phyloP scores from a whole-genome alignment of 495 filamentous ascomycete species.

The Saxophila tyrrhenica region DNA sequence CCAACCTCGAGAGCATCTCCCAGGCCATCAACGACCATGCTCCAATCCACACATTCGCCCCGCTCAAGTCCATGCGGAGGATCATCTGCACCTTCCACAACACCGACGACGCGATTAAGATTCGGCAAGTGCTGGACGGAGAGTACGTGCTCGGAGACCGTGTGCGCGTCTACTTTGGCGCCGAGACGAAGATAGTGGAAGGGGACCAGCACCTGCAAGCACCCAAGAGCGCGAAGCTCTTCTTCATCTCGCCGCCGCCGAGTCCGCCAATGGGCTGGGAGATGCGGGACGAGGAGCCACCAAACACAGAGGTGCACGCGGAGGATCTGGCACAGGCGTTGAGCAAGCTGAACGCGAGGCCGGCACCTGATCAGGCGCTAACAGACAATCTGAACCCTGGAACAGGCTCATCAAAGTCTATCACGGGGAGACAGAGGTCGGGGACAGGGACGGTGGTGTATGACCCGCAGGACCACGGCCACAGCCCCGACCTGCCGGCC shows the following conservation, averaged over 20 bases:
- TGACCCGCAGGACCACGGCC: constrained; percentile 61
- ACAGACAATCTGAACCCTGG: constrained; percentile 26
- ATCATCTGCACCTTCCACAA: constrained; percentile 81
- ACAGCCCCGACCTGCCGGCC: constrained; percentile 67
- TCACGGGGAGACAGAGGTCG: constrained; percentile 38
- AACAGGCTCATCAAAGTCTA: constrained; percentile 33
- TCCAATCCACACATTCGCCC: constrained; percentile 75
- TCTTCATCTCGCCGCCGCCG: constrained; percentile 94
- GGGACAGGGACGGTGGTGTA: constrained; percentile 61
- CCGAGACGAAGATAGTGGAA: constrained; percentile 53
- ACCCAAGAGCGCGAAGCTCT: constrained; percentile 78
- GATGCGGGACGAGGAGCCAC: constrained; percentile 75
- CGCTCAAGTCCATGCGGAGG: constrained; percentile 82
- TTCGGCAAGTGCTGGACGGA: constrained; percentile 62
- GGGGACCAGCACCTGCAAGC: constrained; percentile 59
- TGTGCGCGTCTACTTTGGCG: constrained; percentile 80
- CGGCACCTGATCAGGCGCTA: constrained; percentile 19
- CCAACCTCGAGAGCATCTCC: constrained; percentile 66
- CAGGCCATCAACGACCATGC: constrained; percentile 55
- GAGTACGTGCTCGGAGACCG: constrained; percentile 56
- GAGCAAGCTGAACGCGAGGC: constrained; percentile 47
- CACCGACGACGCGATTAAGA: constrained; percentile 57
- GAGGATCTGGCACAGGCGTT: constrained; percentile 78
- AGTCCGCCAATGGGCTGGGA: constrained; percentile 90
- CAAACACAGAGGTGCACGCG: constrained; percentile 87